Evolutionary conservation across 805 yeast species (phyloP).

Genomic region (Candida nitratophila): DNA sequence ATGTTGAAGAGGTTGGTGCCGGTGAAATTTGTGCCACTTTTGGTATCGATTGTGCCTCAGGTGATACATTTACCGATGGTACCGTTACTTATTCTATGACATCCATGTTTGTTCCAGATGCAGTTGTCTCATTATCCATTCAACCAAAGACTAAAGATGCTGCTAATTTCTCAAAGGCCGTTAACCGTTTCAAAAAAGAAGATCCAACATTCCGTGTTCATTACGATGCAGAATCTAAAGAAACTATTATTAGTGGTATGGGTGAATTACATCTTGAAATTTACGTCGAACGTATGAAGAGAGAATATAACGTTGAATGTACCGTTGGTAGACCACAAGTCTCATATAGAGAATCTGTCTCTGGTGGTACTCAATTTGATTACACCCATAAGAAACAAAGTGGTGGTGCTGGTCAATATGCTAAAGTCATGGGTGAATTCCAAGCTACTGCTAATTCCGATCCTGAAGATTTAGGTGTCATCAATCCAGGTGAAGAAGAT

Average conservation of each 20-base stretch:
- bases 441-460: constrained; percentile 43
- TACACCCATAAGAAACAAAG: constrained; percentile 95
- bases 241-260: constrained; percentile 94
- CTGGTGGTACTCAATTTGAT: constrained; percentile 69
- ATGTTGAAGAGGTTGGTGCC: constrained; percentile 88
- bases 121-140: constrained; percentile 90
- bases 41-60: constrained; percentile 98
- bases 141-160: constrained; percentile 83
- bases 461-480: constrained; percentile 29
- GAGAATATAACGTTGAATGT: constrained; percentile 96
- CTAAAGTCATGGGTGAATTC: constrained; percentile 86
- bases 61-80: constrained; percentile 94
- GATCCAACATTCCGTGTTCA: constrained; percentile 97
- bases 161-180: constrained; percentile 90
- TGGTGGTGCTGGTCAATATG: constrained; percentile 99
- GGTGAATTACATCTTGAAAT: constrained; percentile 97
- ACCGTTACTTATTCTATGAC: constrained; percentile 80
- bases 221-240: constrained; percentile 86
- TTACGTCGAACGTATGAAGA: constrained; percentile 95
- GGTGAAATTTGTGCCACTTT: constrained; percentile 99
- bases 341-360: constrained; percentile 91
- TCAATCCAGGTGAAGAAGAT: constrained; percentile 21
- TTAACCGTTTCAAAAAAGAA: constrained; percentile 96
- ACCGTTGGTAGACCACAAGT: constrained; percentile 97
- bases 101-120: constrained; percentile 98